Evolutionary conservation across 225 moss, liverwort and hornwort species (phyloP), one percentile per base, ranked within the genome.

Genomic region (Marchantia paleacea): DNA sequence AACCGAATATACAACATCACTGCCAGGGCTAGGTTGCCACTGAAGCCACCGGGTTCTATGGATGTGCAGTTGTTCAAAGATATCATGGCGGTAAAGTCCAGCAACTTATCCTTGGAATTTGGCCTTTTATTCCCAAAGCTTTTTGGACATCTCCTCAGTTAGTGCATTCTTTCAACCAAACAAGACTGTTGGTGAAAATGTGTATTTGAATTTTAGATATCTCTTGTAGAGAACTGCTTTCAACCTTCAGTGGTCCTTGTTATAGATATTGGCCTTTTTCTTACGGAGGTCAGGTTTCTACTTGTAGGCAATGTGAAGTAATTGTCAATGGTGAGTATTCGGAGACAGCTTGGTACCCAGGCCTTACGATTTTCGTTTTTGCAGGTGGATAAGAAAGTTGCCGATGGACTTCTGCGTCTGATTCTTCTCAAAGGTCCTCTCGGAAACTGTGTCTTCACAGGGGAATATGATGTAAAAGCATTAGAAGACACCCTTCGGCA

Each of bases 371-470:
- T 60, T 9, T 19, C 7, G 0, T n/a, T 30, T 78, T 30, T 69
- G 75, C 79, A 88, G 88, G 88, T 97, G 25, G 97, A 97, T 80
- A 97, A 97, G 86, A 97, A 97, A 89, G 97, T 97, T 22, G 97
- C 94, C n/a, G 94, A 97, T 80, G 97, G 97, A 29, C 79, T 93
- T 26, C 73, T 97, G 73, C 88, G 93, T 80, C 85, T 97, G 81
- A 97, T 97, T 80, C 93, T 97, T 48, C 88, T 97, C 57, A 92
- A 93, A 79, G 97, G 97, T 49, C 87, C 93, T 65, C 93, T 97
- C 67, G 97, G 97, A 1, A 92, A 85, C 78, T 97, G 97, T 78
- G 97, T 95, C 12, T 93, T 97, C 72, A 95, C 97, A 51, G 92
- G 93, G 74, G 88, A 97, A 2, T 97, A 92, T 25, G 92, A 93